Evolutionary conservation across 768 basidiomycete species (phyloP).

Genomic region (Macrolepiota albuminosa): DNA sequence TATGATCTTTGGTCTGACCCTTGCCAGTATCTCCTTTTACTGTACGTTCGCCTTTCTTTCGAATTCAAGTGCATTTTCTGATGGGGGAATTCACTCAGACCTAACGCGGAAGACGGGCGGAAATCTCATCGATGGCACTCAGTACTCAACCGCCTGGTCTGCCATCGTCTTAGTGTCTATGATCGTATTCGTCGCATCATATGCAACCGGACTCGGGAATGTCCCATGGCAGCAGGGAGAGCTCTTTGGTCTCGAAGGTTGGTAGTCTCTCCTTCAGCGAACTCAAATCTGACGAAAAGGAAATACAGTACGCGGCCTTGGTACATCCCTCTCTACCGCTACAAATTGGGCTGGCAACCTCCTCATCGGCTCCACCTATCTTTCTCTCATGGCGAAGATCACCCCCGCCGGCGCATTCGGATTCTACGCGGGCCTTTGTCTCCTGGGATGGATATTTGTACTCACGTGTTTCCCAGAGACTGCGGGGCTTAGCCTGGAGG

Average conservation of each 20-base stretch:
- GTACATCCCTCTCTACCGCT: constrained; percentile 30
- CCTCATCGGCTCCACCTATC: constrained; percentile 74
- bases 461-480: constrained; percentile 76
- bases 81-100: constrained; percentile 1
- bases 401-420: constrained; percentile 75
- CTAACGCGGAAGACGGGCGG: constrained; percentile 42
- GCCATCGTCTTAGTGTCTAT: constrained; percentile 71
- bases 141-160: constrained; percentile 47
- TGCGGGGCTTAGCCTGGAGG: constrained; percentile 66
- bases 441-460: constrained; percentile 67
- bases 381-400: constrained; percentile 69
- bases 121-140: constrained; percentile 50
- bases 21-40: constrained; percentile 17
- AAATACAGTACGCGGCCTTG: constrained; percentile 1
- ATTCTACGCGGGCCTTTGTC: constrained; percentile 70
- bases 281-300: background rate
- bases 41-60: constrained; percentile 4
- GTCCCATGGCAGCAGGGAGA: constrained; percentile 89
- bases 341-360: constrained; percentile 79
- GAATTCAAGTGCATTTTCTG: background rate
- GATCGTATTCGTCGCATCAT: constrained; percentile 79
- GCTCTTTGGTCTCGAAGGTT: constrained; percentile 72
- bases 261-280: constrained; percentile 1
- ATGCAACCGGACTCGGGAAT: constrained; percentile 75
- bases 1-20: constrained; percentile 17